These are phyloP conservation scores for Leccinellum luteum DNA, from an alignment of 768 basidiomycete species.

Conservation along the genomic window DNA sequence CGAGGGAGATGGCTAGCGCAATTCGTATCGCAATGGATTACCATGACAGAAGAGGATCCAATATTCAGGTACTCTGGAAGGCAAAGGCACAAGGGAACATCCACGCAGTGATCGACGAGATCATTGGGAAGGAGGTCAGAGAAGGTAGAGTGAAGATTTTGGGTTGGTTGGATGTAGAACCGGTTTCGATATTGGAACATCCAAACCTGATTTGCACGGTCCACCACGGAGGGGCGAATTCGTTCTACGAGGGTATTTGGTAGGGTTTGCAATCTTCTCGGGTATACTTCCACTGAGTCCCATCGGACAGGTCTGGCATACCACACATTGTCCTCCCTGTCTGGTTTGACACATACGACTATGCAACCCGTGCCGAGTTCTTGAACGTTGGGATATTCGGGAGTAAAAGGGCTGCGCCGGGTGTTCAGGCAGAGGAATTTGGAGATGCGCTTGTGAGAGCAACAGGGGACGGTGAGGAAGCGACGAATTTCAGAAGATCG, in stretches of 20 bases:
- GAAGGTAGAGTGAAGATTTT: conserved; percentile 9
- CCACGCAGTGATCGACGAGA: background rate
- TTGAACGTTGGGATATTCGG: conserved; percentile 10
- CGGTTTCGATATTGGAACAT: conserved; percentile 10
- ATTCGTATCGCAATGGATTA: conserved; percentile 9
- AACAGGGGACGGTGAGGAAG: conserved; percentile 5
- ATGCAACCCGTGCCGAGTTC: background rate
- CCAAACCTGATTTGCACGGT: conserved; percentile 1
- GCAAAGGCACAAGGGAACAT: background rate
- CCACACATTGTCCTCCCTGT: conserved; percentile 11
- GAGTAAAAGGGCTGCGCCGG: background rate
- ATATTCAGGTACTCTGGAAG: conserved; percentile 32
- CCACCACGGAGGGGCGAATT: conserved; percentile 6
- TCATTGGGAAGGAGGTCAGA: conserved; percentile 6
- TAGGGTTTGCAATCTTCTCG: background rate
- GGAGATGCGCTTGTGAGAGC: conserved; percentile 1
- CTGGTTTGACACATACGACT: conserved; percentile 16
- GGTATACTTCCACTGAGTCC: too few species aligned
- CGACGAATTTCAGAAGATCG: background rate
- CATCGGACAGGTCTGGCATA: conserved; percentile 8
- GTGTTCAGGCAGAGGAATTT: conserved; percentile 6
- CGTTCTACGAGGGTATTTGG: conserved; percentile 6
- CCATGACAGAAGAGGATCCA: background rate
- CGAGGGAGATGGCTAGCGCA: conserved; percentile 3
- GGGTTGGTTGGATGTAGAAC: conserved; percentile 13